Percentiles rank a stretch among this genome's conserved stretches.
These are phyloP conservation scores for Boletus semigastroideus DNA, from an alignment of 1,284 basidiomycete genomes.

Conservation along the genomic window DNA sequence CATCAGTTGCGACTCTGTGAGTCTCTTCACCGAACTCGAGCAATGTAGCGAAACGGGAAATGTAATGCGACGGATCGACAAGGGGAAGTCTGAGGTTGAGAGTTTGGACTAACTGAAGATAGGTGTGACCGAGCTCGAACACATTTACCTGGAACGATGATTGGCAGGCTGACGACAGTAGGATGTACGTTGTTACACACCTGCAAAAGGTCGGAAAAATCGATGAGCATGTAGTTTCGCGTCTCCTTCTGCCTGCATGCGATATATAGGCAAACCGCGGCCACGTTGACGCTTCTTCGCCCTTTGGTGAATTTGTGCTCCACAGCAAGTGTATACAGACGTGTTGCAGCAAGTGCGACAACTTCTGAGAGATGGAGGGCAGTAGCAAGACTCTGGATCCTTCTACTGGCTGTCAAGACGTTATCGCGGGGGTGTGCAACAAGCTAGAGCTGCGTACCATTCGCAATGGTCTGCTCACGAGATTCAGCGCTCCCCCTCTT, in stretches of 20 bases:
- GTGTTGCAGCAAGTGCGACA: constrained; percentile 79
- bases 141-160: constrained; percentile 80
- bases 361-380: constrained; percentile 79
- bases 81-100: constrained; percentile 88
- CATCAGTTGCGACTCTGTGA: constrained; percentile 89
- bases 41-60: constrained; percentile 93
- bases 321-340: constrained; percentile 92
- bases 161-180: not conserved
- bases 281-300: constrained; percentile 88
- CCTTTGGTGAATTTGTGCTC: constrained; percentile 95
- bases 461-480: constrained; percentile 85
- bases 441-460: constrained; percentile 52
- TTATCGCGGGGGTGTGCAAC: not conserved
- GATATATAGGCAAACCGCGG: constrained; percentile 94
- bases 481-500: constrained; percentile 76
- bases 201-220: constrained; percentile 92
- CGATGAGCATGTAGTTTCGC: constrained; percentile 95
- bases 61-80: constrained; percentile 97
- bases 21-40: constrained; percentile 97
- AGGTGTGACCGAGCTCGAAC: constrained; percentile 95
- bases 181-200: constrained; percentile 41
- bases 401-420: constrained; percentile 62
- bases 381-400: constrained; percentile 79
- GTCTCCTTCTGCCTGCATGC: constrained; percentile 92
- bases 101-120: constrained; percentile 90